phyloP scores from a whole-genome alignment of 176 grass and related monocot species.

The Ensete ventricosum region DNA sequence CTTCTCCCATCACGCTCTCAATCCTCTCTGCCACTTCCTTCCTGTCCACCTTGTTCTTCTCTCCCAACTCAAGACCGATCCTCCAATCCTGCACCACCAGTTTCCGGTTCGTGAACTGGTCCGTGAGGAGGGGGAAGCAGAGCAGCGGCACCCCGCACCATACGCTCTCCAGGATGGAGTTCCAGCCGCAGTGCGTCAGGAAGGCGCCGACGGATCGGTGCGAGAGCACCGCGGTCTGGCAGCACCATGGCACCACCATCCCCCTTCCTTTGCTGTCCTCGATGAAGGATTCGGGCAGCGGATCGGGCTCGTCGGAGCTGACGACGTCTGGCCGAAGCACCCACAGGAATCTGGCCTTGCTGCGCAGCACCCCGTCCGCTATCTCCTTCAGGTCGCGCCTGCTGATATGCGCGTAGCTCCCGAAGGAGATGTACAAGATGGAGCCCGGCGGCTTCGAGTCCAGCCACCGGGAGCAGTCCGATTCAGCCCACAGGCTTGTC shows the following conservation, averaged over 20 bases:
- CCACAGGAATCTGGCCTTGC: conserved; percentile 54
- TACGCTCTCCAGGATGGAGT: conserved; percentile 52
- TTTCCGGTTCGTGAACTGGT: conserved; percentile 53
- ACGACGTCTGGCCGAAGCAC: conserved; percentile 51
- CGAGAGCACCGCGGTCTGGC: conserved; percentile 51
- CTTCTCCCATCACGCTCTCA: conserved; percentile 31
- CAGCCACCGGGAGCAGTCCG: conserved; percentile 59
- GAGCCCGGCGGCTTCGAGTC: conserved; percentile 23
- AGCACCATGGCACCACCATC: conserved; percentile 57
- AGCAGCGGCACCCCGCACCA: conserved; percentile 55
- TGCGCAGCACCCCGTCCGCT: conserved; percentile 40
- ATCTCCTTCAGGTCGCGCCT: conserved; percentile 44
- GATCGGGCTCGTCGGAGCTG: conserved; percentile 50
- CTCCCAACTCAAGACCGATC: conserved; percentile 39
- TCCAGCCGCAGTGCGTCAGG: conserved; percentile 72
- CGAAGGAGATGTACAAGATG: conserved; percentile 70
- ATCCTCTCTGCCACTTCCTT: conserved; percentile 33
- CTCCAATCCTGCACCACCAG: conserved; percentile 45
- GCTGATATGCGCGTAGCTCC: conserved; percentile 52
- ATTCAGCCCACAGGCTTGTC: conserved; percentile 55
- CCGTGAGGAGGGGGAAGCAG: conserved; percentile 69
- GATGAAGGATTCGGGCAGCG: conserved; percentile 37
- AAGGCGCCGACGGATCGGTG: conserved; percentile 37
- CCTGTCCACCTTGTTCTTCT: conserved; percentile 22
- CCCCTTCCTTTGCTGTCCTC: conserved; percentile 17